Base-by-base conservation (phyloP, 1,284 basidiomycete genomes). In the Tetrapyrgos nigripes region DNA sequence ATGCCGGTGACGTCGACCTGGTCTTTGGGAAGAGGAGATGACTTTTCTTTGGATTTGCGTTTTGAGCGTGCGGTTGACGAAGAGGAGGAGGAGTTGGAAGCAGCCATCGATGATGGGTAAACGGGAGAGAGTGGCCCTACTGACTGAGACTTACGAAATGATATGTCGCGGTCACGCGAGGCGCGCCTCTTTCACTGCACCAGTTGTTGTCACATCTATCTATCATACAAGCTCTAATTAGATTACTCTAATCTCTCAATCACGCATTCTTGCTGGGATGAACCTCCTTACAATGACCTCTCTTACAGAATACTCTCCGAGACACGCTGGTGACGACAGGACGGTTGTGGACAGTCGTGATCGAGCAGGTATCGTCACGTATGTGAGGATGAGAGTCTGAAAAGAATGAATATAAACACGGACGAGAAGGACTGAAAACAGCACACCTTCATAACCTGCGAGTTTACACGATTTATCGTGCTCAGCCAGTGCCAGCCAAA, bases 401-500 rank as follows among this genome's bases (percentile, higher is more conserved):
- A 24, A 24, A 17, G 2, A 6, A 17, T 24, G 19, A 28, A 57
- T 8, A n/a, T 23, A 45, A 2, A 29, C 23, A 50, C 9, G 24
- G 27, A 33, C 23, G 47, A 52, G 14, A 28, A 53, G 56, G 48
- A 58, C 28, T 44, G 24, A 21, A 35, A 27, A 26, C 26, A 58
- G 21, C 47, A 19, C 47, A 89, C 96, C 86, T 99, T 99, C 77
- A 96, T 94, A 2, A 99, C 97, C 72, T 98, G 95, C 0, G 93
- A 91, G 73, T 98, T 98, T 19, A 99, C 97, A 24, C 97, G 89
- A 71, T 98, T 99, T 60, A 98, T 85, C 1, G 97, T 99, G 73
- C 93, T 95, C 37, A 99, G 85, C 96, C 96, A 98, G 11, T 93
- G 87, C 97, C 97, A 99, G 29, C 87, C 82, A 68, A 92, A 90